These are phyloP conservation scores for Candolleomyces eurysporus DNA, from an alignment of 768 basidiomycete species.

Conservation along the genomic window DNA sequence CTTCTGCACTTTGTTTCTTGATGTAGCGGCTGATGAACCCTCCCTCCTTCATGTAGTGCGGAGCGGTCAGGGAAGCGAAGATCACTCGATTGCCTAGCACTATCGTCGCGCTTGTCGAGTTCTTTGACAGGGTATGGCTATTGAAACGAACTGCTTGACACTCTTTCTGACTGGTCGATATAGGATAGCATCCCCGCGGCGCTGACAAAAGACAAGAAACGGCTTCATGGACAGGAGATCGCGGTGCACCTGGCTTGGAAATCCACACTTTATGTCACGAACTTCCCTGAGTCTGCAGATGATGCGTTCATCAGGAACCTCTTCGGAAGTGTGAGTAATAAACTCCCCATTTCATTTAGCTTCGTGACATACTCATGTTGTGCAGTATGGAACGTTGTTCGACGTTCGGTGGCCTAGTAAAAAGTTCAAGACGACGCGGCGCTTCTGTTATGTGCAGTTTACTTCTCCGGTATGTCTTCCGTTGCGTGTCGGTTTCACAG, in stretches of 20 bases:
- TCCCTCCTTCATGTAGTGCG: conserved; percentile 62
- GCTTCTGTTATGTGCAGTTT: conserved; percentile 95
- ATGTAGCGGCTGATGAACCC: background rate
- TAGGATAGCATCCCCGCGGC: conserved; percentile 84
- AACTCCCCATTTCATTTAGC: background rate
- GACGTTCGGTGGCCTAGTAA: conserved; percentile 98
- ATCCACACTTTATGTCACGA: conserved; percentile 93
- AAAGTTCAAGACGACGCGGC: conserved; percentile 86
- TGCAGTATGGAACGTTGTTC: conserved; percentile 85
- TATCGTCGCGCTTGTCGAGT: conserved; percentile 87
- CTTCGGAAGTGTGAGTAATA: conserved; percentile 63
- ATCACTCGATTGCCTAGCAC: conserved; percentile 58
- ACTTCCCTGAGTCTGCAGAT: conserved; percentile 85
- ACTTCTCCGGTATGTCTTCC: conserved; percentile 70
- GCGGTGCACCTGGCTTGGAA: conserved; percentile 90
- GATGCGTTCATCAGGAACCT: conserved; percentile 72
- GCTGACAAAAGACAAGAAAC: conserved; percentile 93
- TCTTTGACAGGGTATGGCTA: conserved; percentile 55
- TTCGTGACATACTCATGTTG: background rate
- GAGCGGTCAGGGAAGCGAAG: conserved; percentile 80
- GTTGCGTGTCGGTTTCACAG: background rate
- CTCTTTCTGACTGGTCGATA: conserved; percentile 2
- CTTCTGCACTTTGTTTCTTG: background rate
- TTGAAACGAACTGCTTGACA: background rate
- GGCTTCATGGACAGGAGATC: conserved; percentile 71